Evolutionary conservation across 2,329 filamentous ascomycete genomes (phyloP).

Genomic region (Cladosporium halotolerans): DNA sequence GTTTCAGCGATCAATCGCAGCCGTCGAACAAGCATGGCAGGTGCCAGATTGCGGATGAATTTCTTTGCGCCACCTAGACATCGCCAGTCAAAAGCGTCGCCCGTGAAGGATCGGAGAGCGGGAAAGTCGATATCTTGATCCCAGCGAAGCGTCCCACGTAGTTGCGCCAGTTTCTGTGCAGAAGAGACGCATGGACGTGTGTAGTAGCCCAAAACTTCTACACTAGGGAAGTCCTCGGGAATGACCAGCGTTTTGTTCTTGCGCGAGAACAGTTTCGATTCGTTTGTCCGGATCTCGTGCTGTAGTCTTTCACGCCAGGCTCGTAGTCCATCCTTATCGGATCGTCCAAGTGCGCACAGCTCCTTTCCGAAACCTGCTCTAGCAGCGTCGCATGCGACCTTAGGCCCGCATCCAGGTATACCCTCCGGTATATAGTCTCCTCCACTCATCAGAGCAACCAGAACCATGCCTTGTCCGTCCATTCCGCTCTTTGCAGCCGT

Average conservation of each 20-base stretch:
- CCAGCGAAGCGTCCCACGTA: conserved; percentile 54
- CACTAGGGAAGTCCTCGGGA: conserved; percentile 73
- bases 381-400: conserved; percentile 83
- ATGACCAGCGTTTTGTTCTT: conserved; percentile 69
- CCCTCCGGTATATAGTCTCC: conserved; percentile 90
- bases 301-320: conserved; percentile 67
- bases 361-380: conserved; percentile 77
- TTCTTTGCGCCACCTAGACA: conserved; percentile 73
- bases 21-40: conserved; percentile 63
- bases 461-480: conserved; percentile 81
- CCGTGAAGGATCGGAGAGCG: conserved; percentile 66
- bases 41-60: conserved; percentile 73
- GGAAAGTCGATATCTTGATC: conserved; percentile 57
- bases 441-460: conserved; percentile 90
- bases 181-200: conserved; percentile 78
- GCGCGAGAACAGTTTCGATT: conserved; percentile 70
- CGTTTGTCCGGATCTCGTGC: conserved; percentile 76
- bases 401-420: conserved; percentile 79
- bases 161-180: conserved; percentile 47
- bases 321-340: conserved; percentile 53
- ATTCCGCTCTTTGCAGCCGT: conserved; percentile 55
- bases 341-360: conserved; percentile 59
- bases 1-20: conserved; percentile 36
- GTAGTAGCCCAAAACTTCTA: conserved; percentile 77
- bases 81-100: conserved; percentile 81